These are phyloP conservation scores for Sarcodon aspratus DNA, from an alignment of 768 basidiomycete species.

Conservation along the genomic window DNA sequence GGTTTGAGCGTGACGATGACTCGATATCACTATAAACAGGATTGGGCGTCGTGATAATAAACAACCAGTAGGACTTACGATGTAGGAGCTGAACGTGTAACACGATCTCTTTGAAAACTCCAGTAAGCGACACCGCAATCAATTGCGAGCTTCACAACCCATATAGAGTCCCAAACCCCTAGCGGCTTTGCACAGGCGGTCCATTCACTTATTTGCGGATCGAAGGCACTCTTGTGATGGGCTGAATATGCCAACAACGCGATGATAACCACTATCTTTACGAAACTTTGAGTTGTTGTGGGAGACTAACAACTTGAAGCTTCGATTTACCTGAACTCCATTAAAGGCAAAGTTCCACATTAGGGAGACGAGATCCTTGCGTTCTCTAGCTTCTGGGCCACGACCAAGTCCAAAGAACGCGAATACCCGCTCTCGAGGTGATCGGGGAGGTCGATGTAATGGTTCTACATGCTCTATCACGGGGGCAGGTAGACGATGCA, in stretches of 20 bases:
- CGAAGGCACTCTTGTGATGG: conserved; percentile 31
- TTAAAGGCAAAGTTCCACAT: conserved; percentile 40
- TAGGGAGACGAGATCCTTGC: conserved; percentile 42
- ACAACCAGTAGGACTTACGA: conserved; percentile 3
- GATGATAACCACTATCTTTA: conserved; percentile 40
- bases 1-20: background rate
- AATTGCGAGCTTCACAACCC: conserved; percentile 43
- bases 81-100: conserved; percentile 6
- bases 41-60: background rate
- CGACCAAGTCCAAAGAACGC: conserved; percentile 1
- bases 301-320: background rate
- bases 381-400: conserved; percentile 37
- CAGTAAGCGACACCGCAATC: conserved; percentile 41
- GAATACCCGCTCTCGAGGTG: background rate
- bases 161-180: conserved; percentile 56
- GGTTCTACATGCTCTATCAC: too few species aligned
- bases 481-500: too few species aligned
- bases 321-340: conserved; percentile 35
- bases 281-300: background rate
- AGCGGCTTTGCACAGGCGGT: conserved; percentile 51
- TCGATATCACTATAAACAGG: background rate
- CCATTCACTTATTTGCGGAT: conserved; percentile 39
- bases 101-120: conserved; percentile 32
- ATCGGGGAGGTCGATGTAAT: background rate
- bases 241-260: conserved; percentile 38